phyloP scores from a whole-genome alignment of 345 rosid genomes.

The Carallia pectinifolia region DNA sequence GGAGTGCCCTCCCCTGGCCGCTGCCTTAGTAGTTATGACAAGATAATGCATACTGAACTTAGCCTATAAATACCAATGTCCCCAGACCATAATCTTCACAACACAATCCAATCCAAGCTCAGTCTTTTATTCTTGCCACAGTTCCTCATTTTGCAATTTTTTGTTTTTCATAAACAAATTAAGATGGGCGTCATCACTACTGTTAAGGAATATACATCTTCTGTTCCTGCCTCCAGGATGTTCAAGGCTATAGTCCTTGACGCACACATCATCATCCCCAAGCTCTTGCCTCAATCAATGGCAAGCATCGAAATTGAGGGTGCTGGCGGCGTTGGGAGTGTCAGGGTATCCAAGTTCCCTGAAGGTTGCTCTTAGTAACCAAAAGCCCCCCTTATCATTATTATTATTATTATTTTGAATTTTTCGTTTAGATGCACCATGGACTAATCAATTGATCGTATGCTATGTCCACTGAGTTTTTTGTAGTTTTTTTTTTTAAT shows the following conservation, averaged over 20 bases:
- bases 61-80: background rate
- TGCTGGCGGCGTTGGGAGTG: background rate
- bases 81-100: background rate
- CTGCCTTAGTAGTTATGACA: background rate
- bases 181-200: background rate
- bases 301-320: slow-evolving; percentile 18
- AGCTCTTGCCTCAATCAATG: slow-evolving; percentile 11
- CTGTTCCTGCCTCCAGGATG: background rate
- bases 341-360: slow-evolving; percentile 14
- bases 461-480: too few relatives aligned
- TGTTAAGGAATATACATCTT: background rate
- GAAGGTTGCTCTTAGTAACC: background rate
- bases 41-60: background rate
- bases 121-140: background rate
- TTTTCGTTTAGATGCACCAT: background rate
- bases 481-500: too few relatives aligned
- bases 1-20: background rate
- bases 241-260: slow-evolving; percentile 28
- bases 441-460: too few relatives aligned
- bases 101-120: background rate
- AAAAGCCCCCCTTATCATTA: background rate
- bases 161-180: background rate
- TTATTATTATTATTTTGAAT: background rate
- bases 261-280: slow-evolving; percentile 14
- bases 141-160: background rate